Percentiles rank a stretch among this genome's conserved stretches.
Conservation (phyloP, 768 basidiomycete species). For the Russula lepida region DNA sequence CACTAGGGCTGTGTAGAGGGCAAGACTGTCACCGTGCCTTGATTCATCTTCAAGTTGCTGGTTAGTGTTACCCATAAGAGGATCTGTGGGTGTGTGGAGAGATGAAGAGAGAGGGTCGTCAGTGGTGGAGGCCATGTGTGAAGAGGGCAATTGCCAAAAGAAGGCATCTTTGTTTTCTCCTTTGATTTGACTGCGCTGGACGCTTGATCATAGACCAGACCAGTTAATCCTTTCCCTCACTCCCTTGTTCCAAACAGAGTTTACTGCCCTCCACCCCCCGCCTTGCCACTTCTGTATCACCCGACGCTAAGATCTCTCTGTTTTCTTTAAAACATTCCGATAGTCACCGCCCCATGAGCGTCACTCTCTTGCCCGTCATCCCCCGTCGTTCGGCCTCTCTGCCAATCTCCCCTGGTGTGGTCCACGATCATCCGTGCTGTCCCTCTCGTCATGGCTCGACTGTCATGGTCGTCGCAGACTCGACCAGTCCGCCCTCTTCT, state of each 20-base stretch:
- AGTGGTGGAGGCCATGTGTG: not conserved
- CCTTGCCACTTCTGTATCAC: not conserved
- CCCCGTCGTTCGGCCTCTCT: slow-evolving; percentile 18
- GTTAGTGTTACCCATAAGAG: slow-evolving; percentile 18
- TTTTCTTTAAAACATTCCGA: not conserved
- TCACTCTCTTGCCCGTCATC: slow-evolving; percentile 6
- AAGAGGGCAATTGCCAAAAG: not conserved
- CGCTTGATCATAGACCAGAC: no score
- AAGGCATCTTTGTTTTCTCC: not conserved
- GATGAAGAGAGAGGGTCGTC: not conserved
- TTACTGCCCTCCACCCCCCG: not conserved
- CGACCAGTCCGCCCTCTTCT: slow-evolving; percentile 15
- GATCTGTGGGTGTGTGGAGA: not conserved
- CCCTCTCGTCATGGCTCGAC: slow-evolving; percentile 11
- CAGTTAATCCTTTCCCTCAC: not conserved
- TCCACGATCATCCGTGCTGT: slow-evolving; percentile 1
- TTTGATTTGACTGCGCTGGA: not conserved
- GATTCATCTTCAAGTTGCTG: slow-evolving; percentile 30
- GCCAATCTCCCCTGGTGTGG: not conserved
- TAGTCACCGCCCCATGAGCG: slow-evolving; percentile 13
- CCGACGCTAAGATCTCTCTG: not conserved
- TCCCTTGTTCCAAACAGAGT: slow-evolving; percentile 1
- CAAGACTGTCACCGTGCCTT: slow-evolving; percentile 32
- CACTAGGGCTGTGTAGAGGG: slow-evolving; percentile 32
- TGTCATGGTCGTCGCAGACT: slow-evolving; percentile 18